phyloP scores from a whole-genome alignment of 768 basidiomycete species.

The Mrakia blollopis region DNA sequence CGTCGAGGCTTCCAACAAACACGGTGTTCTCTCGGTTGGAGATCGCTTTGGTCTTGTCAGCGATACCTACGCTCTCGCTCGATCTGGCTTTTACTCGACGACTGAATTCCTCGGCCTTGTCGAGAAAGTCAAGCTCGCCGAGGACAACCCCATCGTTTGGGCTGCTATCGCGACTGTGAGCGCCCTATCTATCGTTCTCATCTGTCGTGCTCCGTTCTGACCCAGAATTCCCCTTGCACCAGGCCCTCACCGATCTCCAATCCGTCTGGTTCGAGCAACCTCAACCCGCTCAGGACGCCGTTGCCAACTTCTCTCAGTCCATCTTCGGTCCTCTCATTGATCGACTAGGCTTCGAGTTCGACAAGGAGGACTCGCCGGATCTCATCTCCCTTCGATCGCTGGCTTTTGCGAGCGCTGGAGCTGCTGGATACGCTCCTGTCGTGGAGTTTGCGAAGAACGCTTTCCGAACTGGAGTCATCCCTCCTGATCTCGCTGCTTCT shows the following conservation, averaged over 20 bases:
- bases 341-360: constrained; percentile 71
- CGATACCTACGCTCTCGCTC: constrained; percentile 72
- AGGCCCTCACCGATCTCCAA: constrained; percentile 53
- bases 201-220: background rate
- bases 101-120: constrained; percentile 72
- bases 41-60: constrained; percentile 85
- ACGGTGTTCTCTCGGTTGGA: constrained; percentile 63
- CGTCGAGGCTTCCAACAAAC: background rate
- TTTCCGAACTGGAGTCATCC: constrained; percentile 60
- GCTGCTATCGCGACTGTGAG: background rate
- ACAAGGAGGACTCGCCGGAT: constrained; percentile 61
- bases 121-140: constrained; percentile 52
- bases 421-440: constrained; percentile 48
- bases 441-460: constrained; percentile 63
- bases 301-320: constrained; percentile 47
- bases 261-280: constrained; percentile 79
- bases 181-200: background rate
- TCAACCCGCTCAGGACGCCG: constrained; percentile 49
- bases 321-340: constrained; percentile 66
- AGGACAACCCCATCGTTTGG: background rate
- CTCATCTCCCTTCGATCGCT: constrained; percentile 65
- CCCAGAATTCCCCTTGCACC: constrained; percentile 48
- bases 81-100: constrained; percentile 69
- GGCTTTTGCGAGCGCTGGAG: constrained; percentile 51
- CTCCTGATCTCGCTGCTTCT: background rate